Evolutionary conservation across 345 rosid genomes (phyloP).

Genomic region (Toxicodendron radicans): DNA sequence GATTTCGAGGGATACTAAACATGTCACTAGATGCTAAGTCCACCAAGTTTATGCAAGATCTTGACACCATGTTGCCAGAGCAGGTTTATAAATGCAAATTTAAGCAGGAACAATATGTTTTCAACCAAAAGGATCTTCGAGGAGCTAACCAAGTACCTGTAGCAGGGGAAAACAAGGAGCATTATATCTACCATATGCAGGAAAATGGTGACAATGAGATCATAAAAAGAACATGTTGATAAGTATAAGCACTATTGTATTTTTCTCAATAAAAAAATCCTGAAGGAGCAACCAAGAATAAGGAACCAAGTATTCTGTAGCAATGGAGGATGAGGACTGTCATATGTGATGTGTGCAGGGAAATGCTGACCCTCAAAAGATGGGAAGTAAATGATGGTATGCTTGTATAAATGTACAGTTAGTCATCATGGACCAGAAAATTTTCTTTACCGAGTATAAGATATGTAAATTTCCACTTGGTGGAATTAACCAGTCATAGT

Average conservation of each 20-base stretch:
- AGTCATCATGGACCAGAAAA: not conserved
- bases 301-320: constrained; percentile 5
- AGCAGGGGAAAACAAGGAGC: constrained; percentile 6
- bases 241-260: not conserved
- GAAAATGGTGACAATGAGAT: not conserved
- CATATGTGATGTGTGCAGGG: not conserved
- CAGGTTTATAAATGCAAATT: not conserved
- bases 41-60: constrained; percentile 60
- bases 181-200: not conserved
- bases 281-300: not conserved
- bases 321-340: not conserved
- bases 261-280: not conserved
- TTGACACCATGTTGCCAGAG: constrained; percentile 48
- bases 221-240: not conserved
- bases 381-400: not conserved
- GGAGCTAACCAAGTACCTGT: constrained; percentile 6
- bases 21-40: constrained; percentile 63
- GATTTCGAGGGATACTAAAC: constrained; percentile 54
- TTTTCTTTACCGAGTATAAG: not conserved
- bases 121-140: constrained; percentile 2
- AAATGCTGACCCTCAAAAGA: not conserved
- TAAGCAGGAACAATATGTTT: not conserved
- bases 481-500: not conserved
- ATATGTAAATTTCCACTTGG: not conserved
- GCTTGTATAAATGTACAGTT: not conserved